phyloP scores from a whole-genome alignment of 352 stramenopile species.

The Phytophthora sp. region DNA sequence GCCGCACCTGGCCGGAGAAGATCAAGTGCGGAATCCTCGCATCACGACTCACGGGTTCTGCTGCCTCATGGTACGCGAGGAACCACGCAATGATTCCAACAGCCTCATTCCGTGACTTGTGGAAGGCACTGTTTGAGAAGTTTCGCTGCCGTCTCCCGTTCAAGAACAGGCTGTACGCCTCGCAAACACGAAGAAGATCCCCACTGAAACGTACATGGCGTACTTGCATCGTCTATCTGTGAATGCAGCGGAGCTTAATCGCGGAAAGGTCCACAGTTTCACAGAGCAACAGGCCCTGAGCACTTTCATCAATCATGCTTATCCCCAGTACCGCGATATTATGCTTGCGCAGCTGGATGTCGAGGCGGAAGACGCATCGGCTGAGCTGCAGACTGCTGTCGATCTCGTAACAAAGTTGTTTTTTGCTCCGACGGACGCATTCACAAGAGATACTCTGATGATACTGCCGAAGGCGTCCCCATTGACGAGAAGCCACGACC shows the following conservation, averaged over 20 bases:
- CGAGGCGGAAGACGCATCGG: background rate
- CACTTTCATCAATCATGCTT: slow-evolving; percentile 15
- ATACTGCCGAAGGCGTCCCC: too few species aligned
- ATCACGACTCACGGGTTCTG: background rate
- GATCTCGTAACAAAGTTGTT: background rate
- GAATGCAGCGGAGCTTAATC: slow-evolving; percentile 3
- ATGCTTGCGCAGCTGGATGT: slow-evolving; percentile 1
- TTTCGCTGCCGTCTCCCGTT: background rate
- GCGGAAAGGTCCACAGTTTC: background rate
- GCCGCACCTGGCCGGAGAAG: background rate
- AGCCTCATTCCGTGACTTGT: slow-evolving; percentile 1
- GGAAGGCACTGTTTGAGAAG: background rate
- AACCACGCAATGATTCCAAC: background rate
- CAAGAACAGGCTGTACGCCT: background rate
- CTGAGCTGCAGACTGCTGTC: background rate
- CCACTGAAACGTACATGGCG: background rate
- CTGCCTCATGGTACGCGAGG: background rate
- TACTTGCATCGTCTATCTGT: background rate
- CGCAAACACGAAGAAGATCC: background rate
- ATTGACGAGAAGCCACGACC: too few species aligned
- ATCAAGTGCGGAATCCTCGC: slow-evolving; percentile 3
- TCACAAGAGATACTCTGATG: background rate
- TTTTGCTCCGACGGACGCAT: background rate
- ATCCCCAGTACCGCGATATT: background rate
- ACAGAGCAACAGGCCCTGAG: slow-evolving; percentile 12